Evolutionary conservation across 2,329 filamentous ascomycete genomes (phyloP).

Genomic region (Phoma herbarum): DNA sequence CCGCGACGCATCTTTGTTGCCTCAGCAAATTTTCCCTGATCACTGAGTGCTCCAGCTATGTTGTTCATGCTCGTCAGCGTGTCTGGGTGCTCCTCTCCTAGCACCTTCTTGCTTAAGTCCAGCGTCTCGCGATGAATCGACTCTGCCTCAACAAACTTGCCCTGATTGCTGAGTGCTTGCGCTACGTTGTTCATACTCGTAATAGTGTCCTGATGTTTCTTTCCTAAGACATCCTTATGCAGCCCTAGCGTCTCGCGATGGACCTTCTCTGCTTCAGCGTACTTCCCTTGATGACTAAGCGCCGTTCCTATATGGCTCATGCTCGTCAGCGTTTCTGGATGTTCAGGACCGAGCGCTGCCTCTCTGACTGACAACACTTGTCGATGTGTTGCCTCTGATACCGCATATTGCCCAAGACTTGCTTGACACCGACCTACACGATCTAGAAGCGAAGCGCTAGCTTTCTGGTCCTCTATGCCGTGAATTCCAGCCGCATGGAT

Average conservation of each 20-base stretch:
- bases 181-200: neutral
- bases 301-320: neutral
- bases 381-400: neutral
- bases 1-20: neutral
- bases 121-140: neutral
- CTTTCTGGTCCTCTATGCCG: neutral
- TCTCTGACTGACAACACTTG: neutral
- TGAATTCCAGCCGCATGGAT: neutral
- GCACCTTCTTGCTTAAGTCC: neutral
- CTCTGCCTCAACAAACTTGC: neutral
- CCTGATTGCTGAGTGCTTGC: neutral
- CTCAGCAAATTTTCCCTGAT: neutral
- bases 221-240: neutral
- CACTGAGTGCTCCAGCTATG: neutral
- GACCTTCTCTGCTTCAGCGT: neutral
- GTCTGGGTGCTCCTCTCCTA: neutral
- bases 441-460: conserved; percentile 18
- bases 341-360: neutral
- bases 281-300: neutral
- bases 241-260: neutral
- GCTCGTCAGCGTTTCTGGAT: neutral
- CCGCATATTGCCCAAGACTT: neutral
- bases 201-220: neutral
- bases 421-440: neutral
- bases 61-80: neutral